Evolutionary conservation across 176 grass and related monocot genomes (phyloP).

Genomic region (Triticum dicoccoides): DNA sequence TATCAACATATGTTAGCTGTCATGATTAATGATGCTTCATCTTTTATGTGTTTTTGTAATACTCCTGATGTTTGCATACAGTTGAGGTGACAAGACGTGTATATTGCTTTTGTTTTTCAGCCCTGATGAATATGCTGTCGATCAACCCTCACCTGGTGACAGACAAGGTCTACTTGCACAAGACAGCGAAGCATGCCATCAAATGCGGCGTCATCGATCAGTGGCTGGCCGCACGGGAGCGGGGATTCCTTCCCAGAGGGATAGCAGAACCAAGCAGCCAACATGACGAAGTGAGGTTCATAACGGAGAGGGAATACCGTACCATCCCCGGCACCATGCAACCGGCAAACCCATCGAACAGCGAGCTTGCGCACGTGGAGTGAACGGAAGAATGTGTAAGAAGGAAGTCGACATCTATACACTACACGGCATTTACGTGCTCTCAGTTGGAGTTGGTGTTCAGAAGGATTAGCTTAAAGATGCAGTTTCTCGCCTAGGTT

Average conservation of each 20-base stretch:
- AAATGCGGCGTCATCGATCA: slow-evolving; percentile 71
- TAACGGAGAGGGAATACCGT: slow-evolving; percentile 62
- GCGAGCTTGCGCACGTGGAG: slow-evolving; percentile 25
- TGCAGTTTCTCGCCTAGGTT: slow-evolving; percentile 26
- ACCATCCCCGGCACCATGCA: slow-evolving; percentile 28
- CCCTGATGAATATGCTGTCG: slow-evolving; percentile 67
- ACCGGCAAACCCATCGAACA: not conserved
- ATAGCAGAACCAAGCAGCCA: slow-evolving; percentile 22
- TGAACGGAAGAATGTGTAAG: not conserved
- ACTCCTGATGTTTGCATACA: not conserved
- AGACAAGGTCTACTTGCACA: slow-evolving; percentile 68
- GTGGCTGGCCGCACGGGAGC: slow-evolving; percentile 49
- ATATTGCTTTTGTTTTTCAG: slow-evolving; percentile 41
- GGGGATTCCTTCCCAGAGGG: slow-evolving; percentile 56
- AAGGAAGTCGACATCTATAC: not conserved
- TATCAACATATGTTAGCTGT: not conserved
- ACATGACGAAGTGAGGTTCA: slow-evolving; percentile 27
- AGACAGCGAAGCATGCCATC: slow-evolving; percentile 55
- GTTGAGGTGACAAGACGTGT: not conserved
- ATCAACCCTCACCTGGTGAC: slow-evolving; percentile 50
- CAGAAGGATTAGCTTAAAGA: slow-evolving; percentile 17
- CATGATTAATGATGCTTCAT: slow-evolving; percentile 3
- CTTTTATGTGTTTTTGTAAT: not conserved
- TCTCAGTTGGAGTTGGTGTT: slow-evolving; percentile 1
- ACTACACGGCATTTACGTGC: not conserved